Conservation (phyloP, 139 green algal genomes). For the Zygnema circumcarinatum region DNA sequence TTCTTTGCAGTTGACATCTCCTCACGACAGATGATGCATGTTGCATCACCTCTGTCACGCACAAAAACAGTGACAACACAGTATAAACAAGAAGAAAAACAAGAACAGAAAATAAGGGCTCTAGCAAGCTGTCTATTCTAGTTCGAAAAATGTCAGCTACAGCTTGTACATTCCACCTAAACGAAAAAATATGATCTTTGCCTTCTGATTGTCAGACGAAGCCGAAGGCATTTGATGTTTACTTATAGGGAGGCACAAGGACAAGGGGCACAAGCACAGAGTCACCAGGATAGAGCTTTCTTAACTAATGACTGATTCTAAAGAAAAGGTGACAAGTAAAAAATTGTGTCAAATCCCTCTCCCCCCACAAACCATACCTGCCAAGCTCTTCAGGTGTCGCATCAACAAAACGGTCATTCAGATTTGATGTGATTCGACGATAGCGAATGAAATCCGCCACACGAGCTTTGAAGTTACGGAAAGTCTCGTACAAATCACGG, state of each 20-base stretch:
- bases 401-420: conserved; percentile 90
- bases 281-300: too few species aligned
- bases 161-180: too few species aligned
- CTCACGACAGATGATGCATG: conserved; percentile 98
- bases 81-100: neutral
- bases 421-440: conserved; percentile 85
- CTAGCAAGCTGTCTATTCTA: neutral
- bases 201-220: too few species aligned
- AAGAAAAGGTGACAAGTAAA: neutral
- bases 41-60: conserved; percentile 71
- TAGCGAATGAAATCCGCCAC: conserved; percentile 95
- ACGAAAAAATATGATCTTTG: too few species aligned
- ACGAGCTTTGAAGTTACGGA: conserved; percentile 90
- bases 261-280: too few species aligned
- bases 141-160: too few species aligned
- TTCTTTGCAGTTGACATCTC: conserved; percentile 90
- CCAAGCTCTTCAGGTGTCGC: conserved; percentile 85
- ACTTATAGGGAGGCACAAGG: too few species aligned
- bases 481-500: conserved; percentile 94
- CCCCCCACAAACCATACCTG: conserved; percentile 58
- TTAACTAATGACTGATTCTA: too few species aligned
- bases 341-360: neutral
- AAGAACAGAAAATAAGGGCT: neutral
- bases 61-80: too few species aligned
- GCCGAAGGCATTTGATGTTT: too few species aligned